A percentile compares a stretch with the other conserved stretches of the same genome.
These are phyloP conservation scores for Botryotinia globosa DNA, from an alignment of 2,329 filamentous ascomycete genomes.

Conservation along the genomic window DNA sequence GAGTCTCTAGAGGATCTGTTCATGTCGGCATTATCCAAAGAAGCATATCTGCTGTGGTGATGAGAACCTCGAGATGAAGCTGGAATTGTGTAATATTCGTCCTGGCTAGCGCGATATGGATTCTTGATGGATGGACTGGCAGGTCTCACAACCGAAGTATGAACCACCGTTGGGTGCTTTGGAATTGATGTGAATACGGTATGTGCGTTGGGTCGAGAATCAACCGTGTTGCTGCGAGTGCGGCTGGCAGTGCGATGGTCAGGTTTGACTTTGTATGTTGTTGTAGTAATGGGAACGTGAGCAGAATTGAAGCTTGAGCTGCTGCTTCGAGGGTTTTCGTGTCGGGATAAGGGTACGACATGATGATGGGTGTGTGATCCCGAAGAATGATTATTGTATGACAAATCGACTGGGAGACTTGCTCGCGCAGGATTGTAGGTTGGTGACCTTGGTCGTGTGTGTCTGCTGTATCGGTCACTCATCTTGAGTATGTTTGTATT, in stretches of 20 bases:
- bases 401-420: slow-evolving; percentile 51
- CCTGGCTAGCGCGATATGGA: slow-evolving; percentile 52
- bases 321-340: slow-evolving; percentile 40
- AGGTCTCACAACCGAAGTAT: slow-evolving; percentile 36
- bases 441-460: slow-evolving; percentile 46
- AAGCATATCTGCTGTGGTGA: slow-evolving; percentile 44
- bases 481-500: slow-evolving; percentile 39
- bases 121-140: slow-evolving; percentile 52
- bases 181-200: slow-evolving; percentile 54
- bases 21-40: slow-evolving; percentile 51
- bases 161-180: slow-evolving; percentile 33
- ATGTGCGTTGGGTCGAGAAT: slow-evolving; percentile 49
- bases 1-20: slow-evolving; percentile 27
- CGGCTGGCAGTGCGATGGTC: slow-evolving; percentile 51
- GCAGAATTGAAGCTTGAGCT: slow-evolving; percentile 34
- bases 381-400: slow-evolving; percentile 16
- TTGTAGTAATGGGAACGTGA: slow-evolving; percentile 46
- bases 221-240: slow-evolving; percentile 49
- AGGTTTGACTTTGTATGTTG: slow-evolving; percentile 55
- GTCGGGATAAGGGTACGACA: slow-evolving; percentile 46
- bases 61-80: slow-evolving; percentile 51
- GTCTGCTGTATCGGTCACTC: slow-evolving; percentile 48
- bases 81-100: slow-evolving; percentile 55
- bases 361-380: slow-evolving; percentile 42
- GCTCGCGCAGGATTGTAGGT: slow-evolving; percentile 51